phyloP scores from a whole-genome alignment of 2,329 filamentous ascomycete genomes.

The Byssoonygena ceratinophila region DNA sequence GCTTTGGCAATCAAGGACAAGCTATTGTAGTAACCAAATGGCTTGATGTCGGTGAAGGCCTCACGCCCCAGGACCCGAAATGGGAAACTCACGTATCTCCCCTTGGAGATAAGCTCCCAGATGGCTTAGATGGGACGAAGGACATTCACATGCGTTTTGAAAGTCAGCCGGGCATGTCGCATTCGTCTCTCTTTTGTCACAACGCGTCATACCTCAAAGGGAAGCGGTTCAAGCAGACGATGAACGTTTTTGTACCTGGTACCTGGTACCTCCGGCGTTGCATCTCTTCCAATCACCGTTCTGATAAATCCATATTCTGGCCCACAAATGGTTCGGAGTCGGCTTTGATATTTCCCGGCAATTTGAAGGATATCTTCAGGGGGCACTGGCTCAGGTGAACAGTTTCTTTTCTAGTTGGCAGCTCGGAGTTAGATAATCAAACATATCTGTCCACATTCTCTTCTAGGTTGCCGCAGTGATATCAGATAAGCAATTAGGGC shows the following conservation, averaged over 20 bases:
- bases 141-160: not conserved
- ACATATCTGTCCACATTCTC: too few relatives aligned
- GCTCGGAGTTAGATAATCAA: too few relatives aligned
- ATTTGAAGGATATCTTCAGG: too few relatives aligned
- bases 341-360: too few relatives aligned
- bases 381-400: too few relatives aligned
- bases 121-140: not conserved
- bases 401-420: too few relatives aligned
- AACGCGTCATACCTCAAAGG: not conserved
- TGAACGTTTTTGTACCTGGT: not conserved
- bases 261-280: too few relatives aligned
- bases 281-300: too few relatives aligned
- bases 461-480: too few relatives aligned
- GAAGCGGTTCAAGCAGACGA: not conserved
- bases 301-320: too few relatives aligned
- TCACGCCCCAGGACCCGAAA: not conserved
- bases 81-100: not conserved
- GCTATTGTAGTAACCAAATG: constrained; percentile 2
- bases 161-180: not conserved
- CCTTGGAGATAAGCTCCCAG: not conserved
- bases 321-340: too few relatives aligned
- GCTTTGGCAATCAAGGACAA: not conserved
- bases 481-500: too few relatives aligned
- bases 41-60: not conserved
- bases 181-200: not conserved